Evolutionary conservation across 345 rosid species (phyloP).

Genomic region (Salix brachista): DNA sequence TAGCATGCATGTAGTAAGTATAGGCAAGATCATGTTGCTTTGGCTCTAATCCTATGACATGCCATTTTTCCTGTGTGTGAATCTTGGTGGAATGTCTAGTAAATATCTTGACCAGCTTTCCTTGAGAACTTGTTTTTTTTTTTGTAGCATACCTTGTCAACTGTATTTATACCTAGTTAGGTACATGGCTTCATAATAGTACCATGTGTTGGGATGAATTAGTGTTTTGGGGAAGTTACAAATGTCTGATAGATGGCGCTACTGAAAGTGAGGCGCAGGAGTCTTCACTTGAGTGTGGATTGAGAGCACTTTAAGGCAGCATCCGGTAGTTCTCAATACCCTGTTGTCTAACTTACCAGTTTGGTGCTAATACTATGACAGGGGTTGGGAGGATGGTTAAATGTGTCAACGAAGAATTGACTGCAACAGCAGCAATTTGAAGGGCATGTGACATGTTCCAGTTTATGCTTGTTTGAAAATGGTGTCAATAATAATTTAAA

Average conservation of each 20-base stretch:
- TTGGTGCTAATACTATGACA: background rate
- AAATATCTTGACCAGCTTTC: background rate
- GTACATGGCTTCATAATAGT: background rate
- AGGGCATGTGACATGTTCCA: background rate
- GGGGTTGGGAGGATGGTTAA: background rate
- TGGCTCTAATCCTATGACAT: slow-evolving; percentile 1
- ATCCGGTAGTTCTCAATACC: background rate
- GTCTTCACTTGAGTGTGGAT: background rate
- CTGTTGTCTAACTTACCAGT: background rate
- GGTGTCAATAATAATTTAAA: background rate
- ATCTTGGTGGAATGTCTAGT: background rate
- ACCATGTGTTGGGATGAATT: background rate
- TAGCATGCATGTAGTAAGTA: background rate
- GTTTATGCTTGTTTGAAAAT: background rate
- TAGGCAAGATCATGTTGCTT: background rate
- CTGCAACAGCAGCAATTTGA: background rate
- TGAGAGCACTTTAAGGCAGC: background rate
- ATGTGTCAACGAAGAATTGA: background rate
- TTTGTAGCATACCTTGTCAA: background rate
- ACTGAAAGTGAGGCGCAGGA: background rate
- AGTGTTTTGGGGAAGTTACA: background rate
- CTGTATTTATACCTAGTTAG: background rate
- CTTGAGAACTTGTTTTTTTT: background rate
- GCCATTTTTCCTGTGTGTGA: background rate
- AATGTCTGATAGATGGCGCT: background rate